These are phyloP conservation scores for Ormosia semicastrata DNA, from an alignment of 306 rosid genomes.

Conservation along the genomic window DNA sequence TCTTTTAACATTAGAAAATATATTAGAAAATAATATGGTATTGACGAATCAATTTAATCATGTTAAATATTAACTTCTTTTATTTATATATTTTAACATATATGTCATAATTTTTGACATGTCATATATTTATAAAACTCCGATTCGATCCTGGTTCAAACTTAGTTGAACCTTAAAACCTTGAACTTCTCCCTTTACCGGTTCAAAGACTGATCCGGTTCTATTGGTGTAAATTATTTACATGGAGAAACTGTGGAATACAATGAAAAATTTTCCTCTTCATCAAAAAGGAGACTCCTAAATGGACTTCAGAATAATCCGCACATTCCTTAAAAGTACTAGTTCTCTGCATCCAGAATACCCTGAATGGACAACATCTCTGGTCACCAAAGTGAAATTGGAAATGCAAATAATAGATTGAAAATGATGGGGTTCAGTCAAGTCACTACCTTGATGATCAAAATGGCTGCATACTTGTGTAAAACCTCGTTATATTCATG, in stretches of 20 bases:
- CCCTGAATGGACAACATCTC: conserved; percentile 53
- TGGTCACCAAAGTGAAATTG: conserved; percentile 27
- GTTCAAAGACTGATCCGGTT: too few species aligned
- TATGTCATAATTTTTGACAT: too few species aligned
- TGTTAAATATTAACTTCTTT: too few species aligned
- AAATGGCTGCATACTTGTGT: conserved; percentile 85
- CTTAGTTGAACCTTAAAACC: too few species aligned
- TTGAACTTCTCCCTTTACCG: too few species aligned
- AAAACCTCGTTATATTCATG: conserved; percentile 76
- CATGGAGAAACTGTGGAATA: background rate
- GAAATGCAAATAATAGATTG: conserved; percentile 2
- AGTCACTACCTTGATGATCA: conserved; percentile 67
- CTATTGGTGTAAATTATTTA: background rate
- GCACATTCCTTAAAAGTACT: background rate
- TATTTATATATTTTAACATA: too few species aligned
- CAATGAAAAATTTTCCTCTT: background rate
- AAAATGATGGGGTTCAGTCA: conserved; percentile 24
- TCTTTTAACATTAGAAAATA: too few species aligned
- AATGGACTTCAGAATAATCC: background rate
- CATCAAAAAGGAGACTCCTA: background rate
- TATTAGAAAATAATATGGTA: too few species aligned
- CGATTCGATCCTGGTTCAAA: too few species aligned
- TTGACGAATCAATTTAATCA: too few species aligned
- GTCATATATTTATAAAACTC: too few species aligned
- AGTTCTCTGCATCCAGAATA: conserved; percentile 66